These are phyloP conservation scores for Kluyveromyces sp. DNA, from an alignment of 1,139 yeast species.

Conservation along the genomic window DNA sequence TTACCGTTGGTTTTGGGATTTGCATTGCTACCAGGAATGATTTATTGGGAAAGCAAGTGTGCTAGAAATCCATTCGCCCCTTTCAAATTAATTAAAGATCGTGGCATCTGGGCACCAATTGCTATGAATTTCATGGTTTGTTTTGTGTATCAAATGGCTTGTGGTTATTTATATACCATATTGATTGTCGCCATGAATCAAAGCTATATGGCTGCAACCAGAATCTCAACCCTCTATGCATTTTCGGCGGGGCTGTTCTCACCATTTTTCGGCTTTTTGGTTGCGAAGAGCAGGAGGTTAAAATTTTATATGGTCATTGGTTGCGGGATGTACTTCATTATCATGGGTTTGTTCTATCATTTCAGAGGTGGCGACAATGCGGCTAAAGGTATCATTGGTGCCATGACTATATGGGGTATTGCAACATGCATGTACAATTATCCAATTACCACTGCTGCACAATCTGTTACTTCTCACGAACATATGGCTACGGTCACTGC, in stretches of 20 bases:
- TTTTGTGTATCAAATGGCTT: conserved; percentile 57
- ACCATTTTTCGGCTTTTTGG: conserved; percentile 46
- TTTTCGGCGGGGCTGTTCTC: conserved; percentile 56
- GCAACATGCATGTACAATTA: conserved; percentile 67
- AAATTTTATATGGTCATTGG: conserved; percentile 56
- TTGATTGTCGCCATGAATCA: conserved; percentile 53
- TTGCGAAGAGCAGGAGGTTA: conserved; percentile 42
- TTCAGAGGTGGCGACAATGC: conserved; percentile 46
- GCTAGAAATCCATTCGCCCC: conserved; percentile 54
- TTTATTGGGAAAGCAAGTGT: conserved; percentile 43
- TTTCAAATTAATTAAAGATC: conserved; percentile 44
- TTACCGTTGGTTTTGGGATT: conserved; percentile 59
- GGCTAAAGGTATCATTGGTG: conserved; percentile 53
- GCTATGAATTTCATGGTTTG: conserved; percentile 33
- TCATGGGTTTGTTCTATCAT: conserved; percentile 50
- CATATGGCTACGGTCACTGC: conserved; percentile 52
- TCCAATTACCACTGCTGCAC: conserved; percentile 54
- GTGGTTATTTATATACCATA: conserved; percentile 55
- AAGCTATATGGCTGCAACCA: conserved; percentile 50
- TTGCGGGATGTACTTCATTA: conserved; percentile 42
- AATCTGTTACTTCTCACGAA: conserved; percentile 51
- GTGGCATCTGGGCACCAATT: conserved; percentile 59
- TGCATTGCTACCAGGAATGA: conserved; percentile 43
- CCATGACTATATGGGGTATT: conserved; percentile 54
- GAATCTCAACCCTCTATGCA: conserved; percentile 55